Evolutionary conservation across 768 basidiomycete species (phyloP), one percentile per base, ranked within the genome.

Genomic region (Kondoa malvinella): DNA sequence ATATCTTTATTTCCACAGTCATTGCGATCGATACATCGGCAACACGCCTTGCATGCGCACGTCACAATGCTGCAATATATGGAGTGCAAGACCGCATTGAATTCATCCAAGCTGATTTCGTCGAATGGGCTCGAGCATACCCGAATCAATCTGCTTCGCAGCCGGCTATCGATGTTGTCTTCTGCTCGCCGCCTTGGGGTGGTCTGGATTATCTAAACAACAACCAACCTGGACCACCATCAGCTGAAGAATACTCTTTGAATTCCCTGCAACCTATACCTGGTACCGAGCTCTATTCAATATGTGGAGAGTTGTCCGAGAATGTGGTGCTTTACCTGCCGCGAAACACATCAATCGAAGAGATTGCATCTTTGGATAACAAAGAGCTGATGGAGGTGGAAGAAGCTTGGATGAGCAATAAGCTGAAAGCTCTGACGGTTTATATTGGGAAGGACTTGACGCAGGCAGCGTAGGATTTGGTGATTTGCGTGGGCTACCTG

Each of bases 81-180:
- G 95, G 94, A 56, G 91, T 99, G 56, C 88, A 87, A 8, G 87
- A 94, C 75, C 84, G 89, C 21, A 97, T 97, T 72, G 92, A 96
- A 71, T 99, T 97, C 74, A 84, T 99, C 65, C 82, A 89, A 50
- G 82, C 82, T 1, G 92, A 96, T 78, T 97, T 87, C 76, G 76
- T 89, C 59, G 80, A 85, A 12, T 99, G 92, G 74, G 88, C 87
- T 1, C 79, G 81, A 31, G 76, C 85, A 1, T 82, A 81, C 76
- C 64, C 4, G 67, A 73, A n/a, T 63, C 25, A 17, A 25, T 16
- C 66, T 61, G 70, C 17, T 67, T 70, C 4, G 60, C 68, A 67
- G 65, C 68, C 31, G 3, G 65, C 56, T 56, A 69, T 74, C 66
- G 73, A 75, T 31, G 73, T 72, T 21, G 64, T 74, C 3, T 75